Conservation (phyloP, 2,329 filamentous ascomycete species). For the Neopestalotiopsis rosae region DNA sequence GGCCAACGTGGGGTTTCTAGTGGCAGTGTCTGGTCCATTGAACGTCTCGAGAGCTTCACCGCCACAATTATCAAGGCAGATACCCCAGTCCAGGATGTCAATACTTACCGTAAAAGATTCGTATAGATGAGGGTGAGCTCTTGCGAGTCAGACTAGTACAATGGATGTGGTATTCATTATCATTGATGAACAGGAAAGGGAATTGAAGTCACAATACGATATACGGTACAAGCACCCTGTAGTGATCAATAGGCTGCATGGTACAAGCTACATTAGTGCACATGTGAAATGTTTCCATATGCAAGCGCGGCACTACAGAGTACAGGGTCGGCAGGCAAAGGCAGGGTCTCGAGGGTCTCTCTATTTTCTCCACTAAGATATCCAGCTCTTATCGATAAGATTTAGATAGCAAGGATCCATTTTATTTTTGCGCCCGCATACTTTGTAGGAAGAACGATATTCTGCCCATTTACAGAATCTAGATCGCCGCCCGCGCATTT, state of each 20-base stretch:
- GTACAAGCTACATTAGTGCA: not conserved
- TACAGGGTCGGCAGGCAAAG: not conserved
- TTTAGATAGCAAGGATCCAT: not conserved
- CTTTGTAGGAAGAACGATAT: not conserved
- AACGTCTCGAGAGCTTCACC: not conserved
- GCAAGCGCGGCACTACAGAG: not conserved
- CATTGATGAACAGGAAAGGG: not conserved
- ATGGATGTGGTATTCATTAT: not conserved
- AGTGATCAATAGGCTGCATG: not conserved
- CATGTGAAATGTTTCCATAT: not conserved
- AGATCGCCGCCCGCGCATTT: not conserved
- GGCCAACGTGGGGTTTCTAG: not conserved
- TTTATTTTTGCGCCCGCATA: not conserved
- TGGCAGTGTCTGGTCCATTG: not conserved
- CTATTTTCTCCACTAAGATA: not conserved
- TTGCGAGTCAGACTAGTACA: not conserved
- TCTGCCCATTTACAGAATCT: not conserved
- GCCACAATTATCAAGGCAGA: not conserved
- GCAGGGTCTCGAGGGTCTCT: not conserved
- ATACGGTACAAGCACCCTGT: not conserved
- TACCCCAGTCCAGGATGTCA: not conserved
- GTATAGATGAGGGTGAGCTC: not conserved
- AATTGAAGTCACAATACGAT: not conserved
- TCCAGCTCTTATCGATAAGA: slow-evolving; percentile 1
- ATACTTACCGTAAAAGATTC: not conserved